Evolutionary conservation across 768 basidiomycete genomes (phyloP).

Genomic region (Mycena olivaceomarginata): DNA sequence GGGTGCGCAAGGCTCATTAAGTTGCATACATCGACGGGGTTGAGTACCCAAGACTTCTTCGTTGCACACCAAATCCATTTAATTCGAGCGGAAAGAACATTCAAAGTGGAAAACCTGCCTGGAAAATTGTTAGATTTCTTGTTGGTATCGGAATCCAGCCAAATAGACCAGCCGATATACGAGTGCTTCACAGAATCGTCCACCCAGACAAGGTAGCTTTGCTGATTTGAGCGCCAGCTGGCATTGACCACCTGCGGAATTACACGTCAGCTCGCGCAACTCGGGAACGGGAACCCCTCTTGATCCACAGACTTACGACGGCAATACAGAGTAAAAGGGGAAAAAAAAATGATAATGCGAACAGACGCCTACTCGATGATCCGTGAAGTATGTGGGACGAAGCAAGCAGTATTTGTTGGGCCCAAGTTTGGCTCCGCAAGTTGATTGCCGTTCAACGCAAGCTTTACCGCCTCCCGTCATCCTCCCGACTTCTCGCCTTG

Average conservation of each 20-base stretch:
- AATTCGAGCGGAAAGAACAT: neutral
- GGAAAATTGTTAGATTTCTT: too few species aligned
- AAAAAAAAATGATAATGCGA: constrained; percentile 3
- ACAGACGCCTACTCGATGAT: constrained; percentile 16
- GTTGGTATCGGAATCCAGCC: too few species aligned
- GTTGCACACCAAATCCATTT: neutral
- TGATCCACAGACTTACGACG: neutral
- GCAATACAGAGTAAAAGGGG: neutral
- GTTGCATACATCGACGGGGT: neutral
- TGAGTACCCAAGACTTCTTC: constrained; percentile 8
- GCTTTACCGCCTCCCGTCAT: neutral
- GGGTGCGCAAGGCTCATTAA: neutral
- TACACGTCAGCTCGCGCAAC: neutral
- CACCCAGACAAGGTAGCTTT: too few species aligned
- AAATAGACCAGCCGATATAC: too few species aligned
- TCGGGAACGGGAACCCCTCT: constrained; percentile 11
- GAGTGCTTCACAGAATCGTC: too few species aligned
- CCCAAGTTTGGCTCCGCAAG: neutral
- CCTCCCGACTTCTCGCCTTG: constrained; percentile 15
- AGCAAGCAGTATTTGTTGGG: neutral
- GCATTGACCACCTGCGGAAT: neutral
- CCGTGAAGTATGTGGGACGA: constrained; percentile 24
- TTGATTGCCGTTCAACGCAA: constrained; percentile 21
- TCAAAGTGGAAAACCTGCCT: neutral
- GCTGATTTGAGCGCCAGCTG: neutral